A percentile compares a stretch with the other conserved stretches of the same genome.
Evolutionary conservation across 306 rosid genomes (phyloP).

Genomic region (Quercus alba): DNA sequence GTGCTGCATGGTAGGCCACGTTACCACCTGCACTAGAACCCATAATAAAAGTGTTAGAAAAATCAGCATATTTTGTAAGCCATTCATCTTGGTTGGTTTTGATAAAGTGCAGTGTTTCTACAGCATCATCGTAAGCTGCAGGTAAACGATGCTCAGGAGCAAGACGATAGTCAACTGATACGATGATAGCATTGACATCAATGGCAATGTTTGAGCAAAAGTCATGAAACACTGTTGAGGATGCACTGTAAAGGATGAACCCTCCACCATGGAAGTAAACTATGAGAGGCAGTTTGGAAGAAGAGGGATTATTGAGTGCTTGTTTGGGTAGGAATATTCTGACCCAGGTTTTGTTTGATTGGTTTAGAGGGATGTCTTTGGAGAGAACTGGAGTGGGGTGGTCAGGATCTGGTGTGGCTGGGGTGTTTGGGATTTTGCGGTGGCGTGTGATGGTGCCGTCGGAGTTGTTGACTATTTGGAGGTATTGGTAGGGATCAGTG

Average conservation of each 20-base stretch:
- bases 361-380: slow-evolving; percentile 39
- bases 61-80: too few relatives aligned
- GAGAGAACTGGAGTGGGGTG: slow-evolving; percentile 31
- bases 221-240: slow-evolving; percentile 25
- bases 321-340: slow-evolving; percentile 40
- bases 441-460: slow-evolving; percentile 42
- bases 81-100: too few relatives aligned
- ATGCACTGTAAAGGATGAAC: slow-evolving; percentile 22
- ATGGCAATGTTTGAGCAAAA: too few relatives aligned
- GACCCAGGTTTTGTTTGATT: slow-evolving; percentile 33
- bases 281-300: slow-evolving; percentile 38
- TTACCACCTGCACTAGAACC: too few relatives aligned
- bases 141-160: too few relatives aligned
- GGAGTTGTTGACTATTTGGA: slow-evolving; percentile 28
- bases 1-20: not conserved
- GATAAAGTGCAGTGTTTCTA: too few relatives aligned
- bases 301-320: slow-evolving; percentile 11
- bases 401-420: slow-evolving; percentile 34
- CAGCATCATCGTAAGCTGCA: too few relatives aligned
- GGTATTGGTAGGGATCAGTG: slow-evolving; percentile 34
- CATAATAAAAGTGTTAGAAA: too few relatives aligned
- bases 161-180: too few relatives aligned
- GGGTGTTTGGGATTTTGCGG: slow-evolving; percentile 13
- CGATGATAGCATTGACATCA: too few relatives aligned
- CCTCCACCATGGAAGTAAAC: slow-evolving; percentile 51